Conservation (phyloP, 345 rosid genomes). For the Salix suchowensis region DNA sequence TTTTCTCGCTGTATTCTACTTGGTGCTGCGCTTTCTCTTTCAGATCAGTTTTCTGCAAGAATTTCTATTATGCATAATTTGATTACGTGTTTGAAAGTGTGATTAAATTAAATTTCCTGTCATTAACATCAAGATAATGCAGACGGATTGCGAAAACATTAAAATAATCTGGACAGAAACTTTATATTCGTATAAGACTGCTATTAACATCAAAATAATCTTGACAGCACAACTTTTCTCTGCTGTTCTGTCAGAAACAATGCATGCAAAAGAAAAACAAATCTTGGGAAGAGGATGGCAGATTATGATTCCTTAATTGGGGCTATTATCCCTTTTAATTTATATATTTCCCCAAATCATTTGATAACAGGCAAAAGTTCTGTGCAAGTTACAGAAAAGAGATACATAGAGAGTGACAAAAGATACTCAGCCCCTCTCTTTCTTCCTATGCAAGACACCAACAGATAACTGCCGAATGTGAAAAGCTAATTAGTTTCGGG, state of each 20-base stretch:
- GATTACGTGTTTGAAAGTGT: too few relatives aligned
- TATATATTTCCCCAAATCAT: not conserved
- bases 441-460: not conserved
- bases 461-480: not conserved
- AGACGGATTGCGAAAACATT: too few relatives aligned
- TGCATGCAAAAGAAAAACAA: not conserved
- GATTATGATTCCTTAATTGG: not conserved
- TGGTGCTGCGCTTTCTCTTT: too few relatives aligned
- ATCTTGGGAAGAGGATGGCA: not conserved
- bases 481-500: not conserved
- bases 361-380: constrained; percentile 4
- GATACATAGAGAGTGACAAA: not conserved
- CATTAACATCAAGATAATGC: too few relatives aligned
- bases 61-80: too few relatives aligned
- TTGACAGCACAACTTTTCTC: too few relatives aligned
- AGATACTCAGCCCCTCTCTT: not conserved
- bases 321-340: not conserved
- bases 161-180: too few relatives aligned
- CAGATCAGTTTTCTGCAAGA: too few relatives aligned
- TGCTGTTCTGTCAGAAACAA: not conserved
- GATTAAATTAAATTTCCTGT: too few relatives aligned
- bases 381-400: constrained; percentile 3
- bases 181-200: too few relatives aligned
- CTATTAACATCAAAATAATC: too few relatives aligned
- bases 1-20: too few relatives aligned